A percentile compares a stretch with the other conserved stretches of the same genome.
Evolutionary conservation across 805 yeast genomes (phyloP).

Genomic region (Candida loeiensis): DNA sequence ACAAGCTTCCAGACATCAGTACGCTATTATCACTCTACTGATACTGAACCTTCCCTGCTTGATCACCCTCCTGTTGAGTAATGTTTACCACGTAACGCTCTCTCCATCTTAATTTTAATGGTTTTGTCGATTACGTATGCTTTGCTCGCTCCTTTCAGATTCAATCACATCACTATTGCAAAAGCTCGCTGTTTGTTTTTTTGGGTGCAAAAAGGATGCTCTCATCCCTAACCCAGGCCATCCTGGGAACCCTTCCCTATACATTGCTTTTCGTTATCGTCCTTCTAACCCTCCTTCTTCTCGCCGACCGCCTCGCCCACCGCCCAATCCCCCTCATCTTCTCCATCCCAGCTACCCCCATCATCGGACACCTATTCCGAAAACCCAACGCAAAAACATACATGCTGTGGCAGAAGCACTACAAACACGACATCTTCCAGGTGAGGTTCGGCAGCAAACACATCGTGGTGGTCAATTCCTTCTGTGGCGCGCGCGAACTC

Average conservation of each 20-base stretch:
- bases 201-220: not conserved
- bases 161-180: too few species aligned
- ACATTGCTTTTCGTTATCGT: not conserved
- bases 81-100: too few species aligned
- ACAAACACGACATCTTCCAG: constrained; percentile 51
- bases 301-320: constrained; percentile 15
- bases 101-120: too few species aligned
- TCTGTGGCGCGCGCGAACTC: constrained; percentile 47
- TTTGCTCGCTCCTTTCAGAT: too few species aligned
- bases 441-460: constrained; percentile 55
- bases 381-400: constrained; percentile 52
- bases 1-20: too few species aligned
- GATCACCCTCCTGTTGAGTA: too few species aligned
- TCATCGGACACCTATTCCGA: constrained; percentile 47
- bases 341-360: constrained; percentile 45
- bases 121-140: too few species aligned
- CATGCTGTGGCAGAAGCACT: constrained; percentile 39
- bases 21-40: too few species aligned
- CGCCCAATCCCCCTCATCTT: constrained; percentile 35
- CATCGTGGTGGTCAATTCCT: constrained; percentile 67
- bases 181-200: not conserved
- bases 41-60: too few species aligned
- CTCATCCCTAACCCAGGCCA: too few species aligned
- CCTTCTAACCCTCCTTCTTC: not conserved
- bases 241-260: too few species aligned